Evolutionary conservation across 2,329 filamentous ascomycete species (phyloP).

Genomic region (Graphilbum fragrans): DNA sequence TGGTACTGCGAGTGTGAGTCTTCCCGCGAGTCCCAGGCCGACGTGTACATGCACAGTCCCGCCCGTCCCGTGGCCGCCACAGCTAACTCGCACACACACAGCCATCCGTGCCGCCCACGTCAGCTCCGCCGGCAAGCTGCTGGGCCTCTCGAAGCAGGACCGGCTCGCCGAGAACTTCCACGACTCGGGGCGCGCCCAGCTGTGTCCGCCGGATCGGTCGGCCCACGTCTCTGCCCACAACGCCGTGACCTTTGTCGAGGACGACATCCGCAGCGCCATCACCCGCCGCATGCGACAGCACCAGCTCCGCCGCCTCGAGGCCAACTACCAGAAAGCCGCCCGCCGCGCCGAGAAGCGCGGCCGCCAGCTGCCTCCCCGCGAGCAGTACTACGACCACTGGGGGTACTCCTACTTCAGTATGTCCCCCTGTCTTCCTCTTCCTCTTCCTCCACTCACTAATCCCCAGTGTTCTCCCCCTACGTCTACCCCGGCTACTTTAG

Average conservation of each 20-base stretch:
- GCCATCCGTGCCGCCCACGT: conserved; percentile 46
- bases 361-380: conserved; percentile 30
- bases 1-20: conserved; percentile 64
- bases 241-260: conserved; percentile 31
- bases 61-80: too few species aligned
- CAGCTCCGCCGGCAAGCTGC: conserved; percentile 27
- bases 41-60: too few species aligned
- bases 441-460: background rate
- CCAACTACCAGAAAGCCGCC: conserved; percentile 42
- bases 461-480: conserved; percentile 30
- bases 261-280: background rate
- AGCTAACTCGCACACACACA: conserved; percentile 3
- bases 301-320: conserved; percentile 29
- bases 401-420: conserved; percentile 32
- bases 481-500: conserved; percentile 29
- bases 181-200: conserved; percentile 30
- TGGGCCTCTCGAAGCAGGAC: conserved; percentile 32
- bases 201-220: conserved; percentile 42
- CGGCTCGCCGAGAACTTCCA: conserved; percentile 34
- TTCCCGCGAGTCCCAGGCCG: too few species aligned
- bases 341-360: conserved; percentile 37
- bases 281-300: conserved; percentile 20
- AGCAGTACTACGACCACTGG: conserved; percentile 42
- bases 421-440: background rate
- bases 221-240: conserved; percentile 67